Percentiles rank a stretch among this genome's conserved stretches.
Conservation (phyloP, 2,329 filamentous ascomycete genomes). For the Trichoderma koningiopsis region DNA sequence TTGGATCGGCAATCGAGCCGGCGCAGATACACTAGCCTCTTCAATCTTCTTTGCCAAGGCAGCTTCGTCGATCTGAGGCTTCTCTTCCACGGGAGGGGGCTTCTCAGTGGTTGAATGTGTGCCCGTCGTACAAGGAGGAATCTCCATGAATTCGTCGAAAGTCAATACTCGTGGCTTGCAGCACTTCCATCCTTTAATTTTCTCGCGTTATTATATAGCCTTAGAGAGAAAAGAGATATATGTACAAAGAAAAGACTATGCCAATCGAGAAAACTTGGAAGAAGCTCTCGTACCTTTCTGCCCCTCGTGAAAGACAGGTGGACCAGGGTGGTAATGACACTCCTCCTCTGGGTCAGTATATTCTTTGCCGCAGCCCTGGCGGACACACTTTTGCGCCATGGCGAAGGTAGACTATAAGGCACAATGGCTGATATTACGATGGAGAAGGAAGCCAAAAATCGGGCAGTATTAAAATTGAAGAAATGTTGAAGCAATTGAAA, state of each 20-base stretch:
- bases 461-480: not conserved
- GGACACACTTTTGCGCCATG: conserved; percentile 87
- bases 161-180: conserved; percentile 96
- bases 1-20: conserved; percentile 44
- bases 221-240: not conserved
- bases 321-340: conserved; percentile 90
- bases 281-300: conserved; percentile 75
- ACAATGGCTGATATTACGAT: not conserved
- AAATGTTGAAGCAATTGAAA: not conserved
- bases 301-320: conserved; percentile 94
- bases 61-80: conserved; percentile 47
- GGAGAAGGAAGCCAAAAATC: not conserved
- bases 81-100: conserved; percentile 64
- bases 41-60: conserved; percentile 52
- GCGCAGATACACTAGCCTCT: conserved; percentile 48
- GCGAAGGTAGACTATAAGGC: conserved; percentile 3
- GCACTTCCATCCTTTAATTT: conserved; percentile 87
- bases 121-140: conserved; percentile 89
- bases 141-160: conserved; percentile 96
- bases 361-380: conserved; percentile 90
- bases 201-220: not conserved
- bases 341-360: conserved; percentile 81
- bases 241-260: not conserved
- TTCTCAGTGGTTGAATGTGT: conserved; percentile 86
- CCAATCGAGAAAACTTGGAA: not conserved